phyloP scores from a whole-genome alignment of 305 asterid genomes.

The Fraxinus floribunda region DNA sequence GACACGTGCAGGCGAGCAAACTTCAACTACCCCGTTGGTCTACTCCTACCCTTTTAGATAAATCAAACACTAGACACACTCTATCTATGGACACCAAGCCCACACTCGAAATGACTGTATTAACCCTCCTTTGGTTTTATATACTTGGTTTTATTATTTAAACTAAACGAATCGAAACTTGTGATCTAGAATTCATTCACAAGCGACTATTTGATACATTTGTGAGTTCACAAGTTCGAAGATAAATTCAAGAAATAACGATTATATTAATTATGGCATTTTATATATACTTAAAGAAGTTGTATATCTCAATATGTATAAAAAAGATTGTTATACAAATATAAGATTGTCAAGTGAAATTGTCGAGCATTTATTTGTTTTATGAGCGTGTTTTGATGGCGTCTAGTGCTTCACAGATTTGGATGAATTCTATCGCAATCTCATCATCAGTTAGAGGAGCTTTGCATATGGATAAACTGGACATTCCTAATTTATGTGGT shows the following conservation, averaged over 20 bases:
- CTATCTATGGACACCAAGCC: not conserved
- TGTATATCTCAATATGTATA: not conserved
- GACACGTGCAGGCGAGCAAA: constrained; percentile 33
- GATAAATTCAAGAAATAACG: too few relatives aligned
- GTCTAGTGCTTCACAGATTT: too few relatives aligned
- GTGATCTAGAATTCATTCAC: not conserved
- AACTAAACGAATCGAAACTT: not conserved
- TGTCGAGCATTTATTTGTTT: too few relatives aligned
- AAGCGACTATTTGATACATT: not conserved
- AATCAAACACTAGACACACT: constrained; percentile 4
- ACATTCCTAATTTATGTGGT: too few relatives aligned
- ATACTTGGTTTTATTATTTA: too few relatives aligned
- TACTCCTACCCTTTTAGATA: not conserved
- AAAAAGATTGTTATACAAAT: too few relatives aligned
- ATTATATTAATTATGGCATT: too few relatives aligned
- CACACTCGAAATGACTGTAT: constrained; percentile 19
- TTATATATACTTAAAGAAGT: not conserved
- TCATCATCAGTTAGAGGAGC: too few relatives aligned
- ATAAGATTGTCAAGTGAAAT: too few relatives aligned
- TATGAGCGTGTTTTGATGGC: not conserved
- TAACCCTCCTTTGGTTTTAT: constrained; percentile 2
- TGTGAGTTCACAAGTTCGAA: not conserved
- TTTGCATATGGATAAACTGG: too few relatives aligned
- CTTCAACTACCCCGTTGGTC: not conserved
- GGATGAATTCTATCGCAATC: too few relatives aligned